Base-by-base conservation (phyloP, 1,284 basidiomycete genomes). In the Nidula niveotomentosa region DNA sequence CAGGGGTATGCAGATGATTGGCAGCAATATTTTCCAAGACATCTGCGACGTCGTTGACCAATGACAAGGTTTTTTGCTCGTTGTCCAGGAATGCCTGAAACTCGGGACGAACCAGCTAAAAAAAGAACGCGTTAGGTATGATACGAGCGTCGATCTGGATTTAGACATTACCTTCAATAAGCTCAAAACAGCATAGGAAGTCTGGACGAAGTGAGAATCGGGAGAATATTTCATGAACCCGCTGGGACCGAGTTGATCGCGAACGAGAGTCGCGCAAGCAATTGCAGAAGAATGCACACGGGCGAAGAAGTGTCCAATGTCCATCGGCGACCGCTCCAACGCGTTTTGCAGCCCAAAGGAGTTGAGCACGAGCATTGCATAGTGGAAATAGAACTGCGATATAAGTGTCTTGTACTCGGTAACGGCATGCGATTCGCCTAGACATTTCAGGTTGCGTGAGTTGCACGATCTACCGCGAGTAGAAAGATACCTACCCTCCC, bases 291-390 rank as follows among this genome's bases (percentile, higher is more conserved):
- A 81, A 68, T 94, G 88, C 54, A 91, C 92, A 41, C 91, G 86
- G 3, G 86, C 83, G 65, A 95, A 93, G 77, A 96, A 96, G 74
- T 94, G 90, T 0, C 88, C 88, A 49, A 93, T 88, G 65, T 95
- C 85, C 49, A 91, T 74, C 0, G 80, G 73, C 9, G 83, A 79
- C 12, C 82, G 80, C 68, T 96, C 94, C 53, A 97, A 75, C 2
- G 96, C 92, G 65, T 96, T 93, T 71, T 98, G 95, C 53, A 98
- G 79, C 2, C 96, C 95, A 63, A 98, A 98, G 6, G 94, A 96
- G 68, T 97, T 96, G 61, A 98, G 77, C 18, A 95, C 90, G 47
- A 96, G 80, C 68, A 88, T 86, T 34, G 89, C 86, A 66, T 96
- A 96, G 66, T 92, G 83, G 72, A 83, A 91, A 69, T 92, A 94